Percentiles rank a stretch among this genome's conserved stretches.
Evolutionary conservation across 345 rosid genomes (phyloP).

Genomic region (Cardamine occulta): DNA sequence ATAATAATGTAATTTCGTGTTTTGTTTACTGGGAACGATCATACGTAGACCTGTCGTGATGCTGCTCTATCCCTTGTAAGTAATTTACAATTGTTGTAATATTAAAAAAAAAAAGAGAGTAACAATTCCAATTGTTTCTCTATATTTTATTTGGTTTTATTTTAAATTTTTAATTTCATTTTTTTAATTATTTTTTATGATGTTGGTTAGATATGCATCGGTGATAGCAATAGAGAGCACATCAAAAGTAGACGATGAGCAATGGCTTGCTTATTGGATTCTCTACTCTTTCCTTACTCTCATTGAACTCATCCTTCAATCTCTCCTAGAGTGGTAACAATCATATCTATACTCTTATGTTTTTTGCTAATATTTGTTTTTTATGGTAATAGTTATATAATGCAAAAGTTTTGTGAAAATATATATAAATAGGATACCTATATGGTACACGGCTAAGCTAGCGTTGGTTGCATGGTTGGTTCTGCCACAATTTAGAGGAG

Average conservation of each 20-base stretch:
- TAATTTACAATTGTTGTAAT: too few relatives aligned
- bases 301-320: conserved; percentile 68
- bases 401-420: too few relatives aligned
- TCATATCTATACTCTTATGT: background rate
- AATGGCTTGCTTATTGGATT: conserved; percentile 98
- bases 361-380: too few relatives aligned
- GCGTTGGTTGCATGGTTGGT: conserved; percentile 75
- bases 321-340: conserved; percentile 67
- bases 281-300: conserved; percentile 79
- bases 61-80: conserved; percentile 86
- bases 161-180: background rate
- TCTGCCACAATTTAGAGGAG: conserved; percentile 64
- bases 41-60: conserved; percentile 67
- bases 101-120: too few relatives aligned
- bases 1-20: background rate
- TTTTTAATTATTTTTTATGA: background rate
- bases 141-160: background rate
- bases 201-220: conserved; percentile 60
- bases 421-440: conserved; percentile 75
- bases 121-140: too few relatives aligned
- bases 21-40: background rate
- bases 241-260: conserved; percentile 70
- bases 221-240: conserved; percentile 77
- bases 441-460: conserved; percentile 77
- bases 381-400: too few relatives aligned